Percentiles rank a stretch among this genome's conserved stretches.
phyloP scores from a whole-genome alignment of 371 early-diverging fungal genomes.

The Zychaea mexicana region DNA sequence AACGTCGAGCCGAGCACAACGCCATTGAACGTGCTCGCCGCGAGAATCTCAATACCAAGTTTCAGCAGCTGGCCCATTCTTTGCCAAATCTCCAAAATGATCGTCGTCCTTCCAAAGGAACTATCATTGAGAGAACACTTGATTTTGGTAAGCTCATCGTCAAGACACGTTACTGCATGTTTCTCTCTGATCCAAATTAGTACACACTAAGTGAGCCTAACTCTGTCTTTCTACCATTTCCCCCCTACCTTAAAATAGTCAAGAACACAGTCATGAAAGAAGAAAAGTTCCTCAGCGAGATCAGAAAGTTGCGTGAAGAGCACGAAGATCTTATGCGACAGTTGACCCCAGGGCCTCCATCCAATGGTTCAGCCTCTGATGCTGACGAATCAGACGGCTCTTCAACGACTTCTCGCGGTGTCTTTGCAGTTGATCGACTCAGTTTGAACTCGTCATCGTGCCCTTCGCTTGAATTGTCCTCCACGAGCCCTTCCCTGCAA shows the following conservation, averaged over 20 bases:
- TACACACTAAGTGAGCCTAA: background rate
- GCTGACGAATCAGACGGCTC: conserved; percentile 2
- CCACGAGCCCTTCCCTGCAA: background rate
- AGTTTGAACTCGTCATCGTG: conserved; percentile 9
- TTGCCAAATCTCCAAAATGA: conserved; percentile 71
- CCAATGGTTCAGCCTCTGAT: conserved; percentile 4
- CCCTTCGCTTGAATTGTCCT: conserved; percentile 7
- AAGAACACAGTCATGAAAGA: conserved; percentile 38
- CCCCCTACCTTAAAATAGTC: conserved; percentile 25
- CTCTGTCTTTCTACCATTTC: no score
- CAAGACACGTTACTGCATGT: background rate
- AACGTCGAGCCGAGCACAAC: conserved; percentile 75
- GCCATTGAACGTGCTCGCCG: conserved; percentile 79
- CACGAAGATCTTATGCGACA: conserved; percentile 32
- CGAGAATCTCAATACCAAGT: conserved; percentile 71
- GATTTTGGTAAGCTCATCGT: conserved; percentile 39
- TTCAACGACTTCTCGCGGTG: conserved; percentile 4
- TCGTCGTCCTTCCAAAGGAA: conserved; percentile 73
- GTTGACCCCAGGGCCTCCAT: conserved; percentile 2
- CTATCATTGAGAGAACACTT: conserved; percentile 71
- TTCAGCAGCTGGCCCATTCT: conserved; percentile 71
- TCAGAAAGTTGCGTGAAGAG: conserved; percentile 33
- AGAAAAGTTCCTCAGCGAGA: conserved; percentile 33
- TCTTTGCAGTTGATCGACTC: background rate
- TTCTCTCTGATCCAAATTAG: background rate